A percentile compares a stretch with the other conserved stretches of the same genome.
Conservation (phyloP, 2,329 filamentous ascomycete genomes). For the Stylonectria norvegica region DNA sequence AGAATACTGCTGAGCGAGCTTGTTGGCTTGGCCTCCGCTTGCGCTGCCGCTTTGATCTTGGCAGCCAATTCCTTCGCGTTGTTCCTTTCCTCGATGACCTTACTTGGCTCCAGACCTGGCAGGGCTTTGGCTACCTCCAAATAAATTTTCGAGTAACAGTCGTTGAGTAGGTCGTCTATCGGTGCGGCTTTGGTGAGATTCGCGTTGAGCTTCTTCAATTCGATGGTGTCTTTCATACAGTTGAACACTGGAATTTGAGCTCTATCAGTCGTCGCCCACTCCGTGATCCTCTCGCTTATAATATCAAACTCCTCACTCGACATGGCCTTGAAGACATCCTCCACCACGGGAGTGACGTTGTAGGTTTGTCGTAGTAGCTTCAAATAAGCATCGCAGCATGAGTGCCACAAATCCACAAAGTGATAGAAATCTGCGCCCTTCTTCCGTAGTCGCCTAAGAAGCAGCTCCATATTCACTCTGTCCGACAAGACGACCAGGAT, state of each 20-base stretch:
- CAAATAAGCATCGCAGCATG: conserved; percentile 52
- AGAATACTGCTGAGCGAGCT: conserved; percentile 42
- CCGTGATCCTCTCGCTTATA: conserved; percentile 50
- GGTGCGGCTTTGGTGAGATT: conserved; percentile 79
- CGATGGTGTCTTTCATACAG: conserved; percentile 56
- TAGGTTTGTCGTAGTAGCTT: conserved; percentile 50
- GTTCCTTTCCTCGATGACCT: conserved; percentile 45
- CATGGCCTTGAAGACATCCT: conserved; percentile 55
- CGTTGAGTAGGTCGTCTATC: conserved; percentile 91
- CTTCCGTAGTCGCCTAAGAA: conserved; percentile 76
- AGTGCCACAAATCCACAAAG: conserved; percentile 58
- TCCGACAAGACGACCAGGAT: conserved; percentile 74
- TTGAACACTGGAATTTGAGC: conserved; percentile 42
- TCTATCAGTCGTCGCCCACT: conserved; percentile 48
- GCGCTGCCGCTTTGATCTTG: conserved; percentile 31
- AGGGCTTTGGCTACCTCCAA: conserved; percentile 61
- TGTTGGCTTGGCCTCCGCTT: conserved; percentile 32
- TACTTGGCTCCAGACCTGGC: conserved; percentile 46
- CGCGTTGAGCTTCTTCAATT: conserved; percentile 71
- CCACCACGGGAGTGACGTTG: conserved; percentile 42
- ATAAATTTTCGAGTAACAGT: conserved; percentile 80
- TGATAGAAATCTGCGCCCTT: conserved; percentile 73
- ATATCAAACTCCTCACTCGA: conserved; percentile 57
- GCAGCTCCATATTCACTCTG: conserved; percentile 68
- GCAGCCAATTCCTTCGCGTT: conserved; percentile 41